Base-by-base conservation (phyloP, 345 rosid genomes). In the Luvunga scandens region DNA sequence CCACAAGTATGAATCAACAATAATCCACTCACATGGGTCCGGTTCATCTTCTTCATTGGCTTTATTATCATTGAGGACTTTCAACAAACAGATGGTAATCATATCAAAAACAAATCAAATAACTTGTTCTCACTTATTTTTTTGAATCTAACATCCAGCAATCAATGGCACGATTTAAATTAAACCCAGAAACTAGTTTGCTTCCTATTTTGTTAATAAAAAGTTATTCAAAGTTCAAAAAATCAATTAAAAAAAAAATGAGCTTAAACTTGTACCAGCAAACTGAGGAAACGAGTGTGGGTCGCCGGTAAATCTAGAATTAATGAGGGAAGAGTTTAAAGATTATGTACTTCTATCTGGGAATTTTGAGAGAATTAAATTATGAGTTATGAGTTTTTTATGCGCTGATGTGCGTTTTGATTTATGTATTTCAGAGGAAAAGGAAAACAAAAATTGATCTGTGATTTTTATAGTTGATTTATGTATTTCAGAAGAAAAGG, bases 111-210 rank as follows among this genome's bases (percentile, higher is more conserved):
- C 13, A 42, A 42, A 13, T n/a, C 6, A 13, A 27, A 10, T 4
- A 3, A 19, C 1, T 14, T 18, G 10, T 2, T 6, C 1, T 1
- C 8, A 1, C 0, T 3, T 18, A 1, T 4, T 18, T 45, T 36
- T 18, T 16, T 5, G 1, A 16, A 25, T 19, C 42, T 19, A 18
- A 25, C 9, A 12, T 42, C 22, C 39, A 63, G 45, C n/a, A 63
- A 14, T 19, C 21, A 9, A 73, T 9, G 42, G 36, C 42, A 31
- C 5, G 55, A 74, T 39, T 62, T 9, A 28, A 45, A 62, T 5
- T 19, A 45, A 9, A 75, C 77, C 70, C 70, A 63, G 60, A 63
- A 75, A 19, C 77, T 16, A 75, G 22, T 30, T 75, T 63, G 45
- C 33, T 45, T 6, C 6, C 53, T 28, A 62, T 42, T 0, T 36